Percentiles rank a stretch among this genome's conserved stretches.
Evolutionary conservation across 192 early-diverging fungal genomes (phyloP).

Genomic region (Coemansia sp.): DNA sequence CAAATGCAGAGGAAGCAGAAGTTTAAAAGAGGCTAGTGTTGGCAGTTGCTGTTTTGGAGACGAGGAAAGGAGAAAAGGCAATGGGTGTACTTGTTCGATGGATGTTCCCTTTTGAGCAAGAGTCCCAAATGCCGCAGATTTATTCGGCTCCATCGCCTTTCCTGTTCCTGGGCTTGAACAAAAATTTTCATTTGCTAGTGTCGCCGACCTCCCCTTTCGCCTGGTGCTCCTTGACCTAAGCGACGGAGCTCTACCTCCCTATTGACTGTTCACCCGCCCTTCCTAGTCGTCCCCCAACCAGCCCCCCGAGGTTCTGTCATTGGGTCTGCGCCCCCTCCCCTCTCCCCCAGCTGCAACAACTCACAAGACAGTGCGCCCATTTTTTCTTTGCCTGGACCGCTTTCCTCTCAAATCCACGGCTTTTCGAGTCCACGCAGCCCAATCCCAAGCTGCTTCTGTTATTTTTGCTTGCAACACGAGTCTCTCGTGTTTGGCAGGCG

Average conservation of each 20-base stretch:
- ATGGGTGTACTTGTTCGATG: constrained; percentile 6
- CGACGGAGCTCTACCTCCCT: neutral
- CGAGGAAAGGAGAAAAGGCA: constrained; percentile 10
- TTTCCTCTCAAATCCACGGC: neutral
- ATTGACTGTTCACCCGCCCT: neutral
- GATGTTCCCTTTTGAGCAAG: constrained; percentile 43
- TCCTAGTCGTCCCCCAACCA: constrained; percentile 3
- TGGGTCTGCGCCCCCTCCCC: constrained; percentile 1
- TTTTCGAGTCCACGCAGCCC: neutral
- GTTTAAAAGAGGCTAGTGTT: neutral
- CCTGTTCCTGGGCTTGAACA: constrained; percentile 3
- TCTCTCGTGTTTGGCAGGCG: no score
- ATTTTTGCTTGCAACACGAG: neutral
- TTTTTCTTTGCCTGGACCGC: neutral
- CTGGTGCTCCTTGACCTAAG: neutral
- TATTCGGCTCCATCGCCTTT: constrained; percentile 30
- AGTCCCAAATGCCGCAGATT: constrained; percentile 38
- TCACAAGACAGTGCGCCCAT: neutral
- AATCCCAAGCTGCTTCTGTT: neutral
- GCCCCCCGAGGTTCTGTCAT: neutral
- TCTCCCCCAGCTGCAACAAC: neutral
- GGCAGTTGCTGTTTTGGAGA: neutral
- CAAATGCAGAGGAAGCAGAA: neutral
- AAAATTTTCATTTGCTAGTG: constrained; percentile 16
- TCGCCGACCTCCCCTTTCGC: neutral